Percentiles rank a stretch among this genome's conserved stretches.
Evolutionary conservation across 2,329 filamentous ascomycete genomes (phyloP).

Genomic region (Fusarium sp.): DNA sequence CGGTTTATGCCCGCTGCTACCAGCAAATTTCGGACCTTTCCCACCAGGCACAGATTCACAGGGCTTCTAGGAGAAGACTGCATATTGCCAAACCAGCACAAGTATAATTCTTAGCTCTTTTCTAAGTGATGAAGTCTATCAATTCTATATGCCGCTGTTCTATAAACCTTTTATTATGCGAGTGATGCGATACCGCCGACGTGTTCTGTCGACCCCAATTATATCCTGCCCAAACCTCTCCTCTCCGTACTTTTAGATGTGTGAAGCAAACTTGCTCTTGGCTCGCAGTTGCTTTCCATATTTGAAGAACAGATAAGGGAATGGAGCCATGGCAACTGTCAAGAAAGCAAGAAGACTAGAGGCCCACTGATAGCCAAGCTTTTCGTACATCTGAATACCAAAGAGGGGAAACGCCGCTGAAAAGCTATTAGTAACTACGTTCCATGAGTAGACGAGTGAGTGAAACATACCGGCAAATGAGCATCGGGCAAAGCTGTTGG

Average conservation of each 20-base stretch:
- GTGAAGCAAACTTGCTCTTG: slow-evolving; percentile 31
- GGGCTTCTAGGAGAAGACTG: neutral
- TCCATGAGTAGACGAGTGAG: rapidly evolving
- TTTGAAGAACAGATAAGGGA: slow-evolving; percentile 36
- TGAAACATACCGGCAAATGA: slow-evolving; percentile 23
- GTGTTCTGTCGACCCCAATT: neutral
- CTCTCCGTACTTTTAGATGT: neutral
- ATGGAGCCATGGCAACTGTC: slow-evolving; percentile 32
- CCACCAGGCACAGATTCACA: neutral
- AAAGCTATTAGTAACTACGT: rapidly evolving
- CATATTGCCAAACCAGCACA: too few relatives aligned
- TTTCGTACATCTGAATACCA: slow-evolving; percentile 35
- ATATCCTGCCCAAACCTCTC: rapidly evolving
- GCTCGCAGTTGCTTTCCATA: slow-evolving; percentile 29
- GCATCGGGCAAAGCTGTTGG: slow-evolving; percentile 36
- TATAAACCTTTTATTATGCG: neutral
- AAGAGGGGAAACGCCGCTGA: slow-evolving; percentile 29
- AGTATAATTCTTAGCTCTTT: neutral
- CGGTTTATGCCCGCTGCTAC: slow-evolving; percentile 19
- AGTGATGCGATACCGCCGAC: rapidly evolving
- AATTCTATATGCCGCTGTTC: neutral
- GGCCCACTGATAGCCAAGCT: slow-evolving; percentile 32
- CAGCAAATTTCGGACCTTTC: slow-evolving; percentile 5
- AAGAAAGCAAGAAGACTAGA: slow-evolving; percentile 34
- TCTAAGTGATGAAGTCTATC: neutral